These are phyloP conservation scores for Trichoderma sp. DNA, from an alignment of 2,329 filamentous ascomycete species.

Conservation along the genomic window DNA sequence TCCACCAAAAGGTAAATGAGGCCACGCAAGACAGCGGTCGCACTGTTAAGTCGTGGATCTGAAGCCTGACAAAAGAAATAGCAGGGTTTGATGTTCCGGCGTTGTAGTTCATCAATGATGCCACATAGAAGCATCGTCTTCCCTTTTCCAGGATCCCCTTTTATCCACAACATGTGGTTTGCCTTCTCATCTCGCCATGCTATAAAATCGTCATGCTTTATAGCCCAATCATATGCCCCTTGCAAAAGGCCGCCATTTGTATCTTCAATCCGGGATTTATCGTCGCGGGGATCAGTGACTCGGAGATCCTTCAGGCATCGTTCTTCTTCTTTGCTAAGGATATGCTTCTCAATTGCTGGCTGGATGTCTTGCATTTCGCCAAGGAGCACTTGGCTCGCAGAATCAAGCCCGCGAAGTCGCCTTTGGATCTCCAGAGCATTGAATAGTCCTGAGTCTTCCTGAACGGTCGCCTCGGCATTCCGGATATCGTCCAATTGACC, in stretches of 20 bases:
- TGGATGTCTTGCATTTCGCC: not conserved
- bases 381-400: not conserved
- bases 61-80: slow-evolving; percentile 19
- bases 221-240: slow-evolving; percentile 39
- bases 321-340: not conserved
- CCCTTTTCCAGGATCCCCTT: slow-evolving; percentile 27
- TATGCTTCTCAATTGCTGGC: not conserved
- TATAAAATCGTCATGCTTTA: slow-evolving; percentile 31
- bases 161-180: slow-evolving; percentile 40
- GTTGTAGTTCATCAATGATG: slow-evolving; percentile 30
- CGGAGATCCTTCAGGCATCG: slow-evolving; percentile 28
- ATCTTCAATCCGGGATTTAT: slow-evolving; percentile 38
- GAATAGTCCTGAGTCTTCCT: not conserved
- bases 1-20: slow-evolving; percentile 43
- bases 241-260: slow-evolving; percentile 37
- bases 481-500: not conserved
- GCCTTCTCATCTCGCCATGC: slow-evolving; percentile 21
- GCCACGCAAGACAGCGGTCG: slow-evolving; percentile 43
- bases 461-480: not conserved
- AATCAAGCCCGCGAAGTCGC: not conserved
- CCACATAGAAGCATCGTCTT: slow-evolving; percentile 47
- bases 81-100: slow-evolving; percentile 14
- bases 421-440: too few relatives aligned
- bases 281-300: slow-evolving; percentile 32
- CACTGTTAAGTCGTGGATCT: slow-evolving; percentile 40